Evolutionary conservation across 2,329 filamentous ascomycete species (phyloP).

Genomic region (Aureobasidium sp.): DNA sequence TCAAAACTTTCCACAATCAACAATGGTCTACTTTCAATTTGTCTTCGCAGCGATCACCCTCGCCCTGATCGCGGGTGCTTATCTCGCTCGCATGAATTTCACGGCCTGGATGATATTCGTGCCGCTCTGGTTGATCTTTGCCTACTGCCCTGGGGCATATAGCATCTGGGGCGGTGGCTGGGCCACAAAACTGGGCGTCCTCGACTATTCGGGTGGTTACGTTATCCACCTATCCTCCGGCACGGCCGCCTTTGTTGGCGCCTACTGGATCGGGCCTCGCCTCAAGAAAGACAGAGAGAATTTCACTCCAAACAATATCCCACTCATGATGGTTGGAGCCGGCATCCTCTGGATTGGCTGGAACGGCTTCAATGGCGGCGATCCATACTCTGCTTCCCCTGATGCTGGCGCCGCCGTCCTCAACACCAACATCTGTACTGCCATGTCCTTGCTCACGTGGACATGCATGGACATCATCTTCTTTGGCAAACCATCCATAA

Average conservation of each 20-base stretch:
- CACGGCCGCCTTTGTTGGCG: conserved; percentile 43
- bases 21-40: conserved; percentile 50
- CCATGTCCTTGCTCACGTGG: conserved; percentile 43
- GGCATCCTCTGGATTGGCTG: conserved; percentile 48
- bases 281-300: conserved; percentile 40
- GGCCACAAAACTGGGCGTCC: conserved; percentile 39
- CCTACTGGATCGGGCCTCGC: conserved; percentile 44
- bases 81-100: conserved; percentile 46
- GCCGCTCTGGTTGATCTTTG: conserved; percentile 45
- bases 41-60: conserved; percentile 48
- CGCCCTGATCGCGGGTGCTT: conserved; percentile 42
- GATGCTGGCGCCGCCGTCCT: conserved; percentile 47
- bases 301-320: conserved; percentile 43
- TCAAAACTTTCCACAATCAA: conserved; percentile 40
- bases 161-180: conserved; percentile 44
- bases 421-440: conserved; percentile 46
- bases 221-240: conserved; percentile 49
- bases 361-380: conserved; percentile 50
- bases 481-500: conserved; percentile 44
- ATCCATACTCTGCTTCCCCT: conserved; percentile 45
- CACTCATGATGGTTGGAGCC: conserved; percentile 40
- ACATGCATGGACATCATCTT: conserved; percentile 40
- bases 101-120: conserved; percentile 48
- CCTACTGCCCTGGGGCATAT: conserved; percentile 39
- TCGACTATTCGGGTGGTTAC: conserved; percentile 49